Base-by-base conservation (phyloP, 2,329 filamentous ascomycete genomes). In the Lecanosticta acicola region DNA sequence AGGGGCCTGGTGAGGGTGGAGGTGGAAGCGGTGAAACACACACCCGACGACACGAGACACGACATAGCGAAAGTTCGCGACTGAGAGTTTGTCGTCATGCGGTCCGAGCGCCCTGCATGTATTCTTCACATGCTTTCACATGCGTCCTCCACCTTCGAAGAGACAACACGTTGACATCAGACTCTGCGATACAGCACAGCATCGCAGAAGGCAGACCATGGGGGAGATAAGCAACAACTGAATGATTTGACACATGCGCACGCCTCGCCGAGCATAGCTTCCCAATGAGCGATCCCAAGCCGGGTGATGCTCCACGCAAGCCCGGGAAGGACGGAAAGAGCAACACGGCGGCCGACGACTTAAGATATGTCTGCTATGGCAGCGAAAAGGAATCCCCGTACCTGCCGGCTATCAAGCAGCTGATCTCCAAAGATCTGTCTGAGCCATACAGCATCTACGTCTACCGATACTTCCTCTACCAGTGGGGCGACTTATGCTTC, bases 391-490 rank as follows among this genome's bases (percentile, higher is more conserved):
- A 84, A 62, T 74, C 77, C 42, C 69, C 72, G 45, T 83, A 93
- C 64, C 81, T 98, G 34, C 82, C 89, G 29, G 82, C 88, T 34
- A 96, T 98, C 68, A 83, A 91, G 45, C 83, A 90, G 46, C 72
- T 98, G 63, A 98, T 98, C 61, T 93, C 90, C 36, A 94, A 91
- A 61, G 93, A 97, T 65, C 77, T 98, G 40, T 97, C 91, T 58
- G 93, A 98, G 68, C 93, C 93, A 1, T 98, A 98, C 68, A 97
- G 91, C 70, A 97, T 98, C 65, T 98, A 98, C 71, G 93, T 98
- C 48, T 98, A 97, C 68, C 83, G 93, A 24, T 98, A 98, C 67
- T 98, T 98, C 61, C 74, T 98, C 14, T 95, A 94, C 64, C 89
- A 97, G 77, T 98, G 93, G 93, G 86, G 87, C 3, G 85, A 97